Percentiles rank a stretch among this genome's conserved stretches.
These are phyloP conservation scores for Sporothrix dimorphospora DNA, from an alignment of 2,329 filamentous ascomycete species.

Conservation along the genomic window DNA sequence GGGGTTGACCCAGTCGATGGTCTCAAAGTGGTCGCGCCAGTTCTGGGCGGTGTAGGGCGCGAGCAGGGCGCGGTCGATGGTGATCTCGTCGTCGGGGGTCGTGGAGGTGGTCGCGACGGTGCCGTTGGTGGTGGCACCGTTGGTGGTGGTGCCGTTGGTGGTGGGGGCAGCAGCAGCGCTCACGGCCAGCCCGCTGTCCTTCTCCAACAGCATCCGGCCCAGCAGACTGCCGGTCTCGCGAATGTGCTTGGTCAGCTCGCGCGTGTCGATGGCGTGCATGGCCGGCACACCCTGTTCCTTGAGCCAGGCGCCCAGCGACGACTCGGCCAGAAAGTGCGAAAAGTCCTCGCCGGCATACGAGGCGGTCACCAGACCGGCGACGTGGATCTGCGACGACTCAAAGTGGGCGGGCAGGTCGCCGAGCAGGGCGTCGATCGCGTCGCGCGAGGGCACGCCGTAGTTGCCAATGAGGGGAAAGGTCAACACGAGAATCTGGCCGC, in stretches of 20 bases:
- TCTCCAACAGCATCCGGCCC: constrained; percentile 81
- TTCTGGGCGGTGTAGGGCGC: constrained; percentile 45
- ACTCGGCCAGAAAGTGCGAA: constrained; percentile 89
- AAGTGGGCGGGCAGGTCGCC: constrained; percentile 89
- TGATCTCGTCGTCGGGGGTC: neutral
- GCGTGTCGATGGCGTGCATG: constrained; percentile 93
- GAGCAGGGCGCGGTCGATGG: constrained; percentile 33
- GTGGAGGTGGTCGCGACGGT: neutral
- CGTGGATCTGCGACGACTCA: constrained; percentile 89
- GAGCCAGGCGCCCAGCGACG: constrained; percentile 90
- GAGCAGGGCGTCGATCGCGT: constrained; percentile 81
- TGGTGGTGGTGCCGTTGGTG: no score
- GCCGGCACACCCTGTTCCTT: constrained; percentile 94
- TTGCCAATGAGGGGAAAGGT: constrained; percentile 96
- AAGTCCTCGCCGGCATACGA: constrained; percentile 94
- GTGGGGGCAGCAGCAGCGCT: no score
- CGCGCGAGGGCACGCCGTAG: constrained; percentile 91
- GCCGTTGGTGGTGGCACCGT: constrained; percentile 36
- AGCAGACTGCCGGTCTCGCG: constrained; percentile 95
- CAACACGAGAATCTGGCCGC: constrained; percentile 92
- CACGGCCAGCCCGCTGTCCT: constrained; percentile 49
- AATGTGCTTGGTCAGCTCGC: constrained; percentile 91
- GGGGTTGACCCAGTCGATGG: constrained; percentile 86
- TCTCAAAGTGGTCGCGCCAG: constrained; percentile 68
- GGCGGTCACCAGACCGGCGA: constrained; percentile 86